Evolutionary conservation across 2,329 filamentous ascomycete genomes (phyloP).

Genomic region (Cordyceps pruinosa): DNA sequence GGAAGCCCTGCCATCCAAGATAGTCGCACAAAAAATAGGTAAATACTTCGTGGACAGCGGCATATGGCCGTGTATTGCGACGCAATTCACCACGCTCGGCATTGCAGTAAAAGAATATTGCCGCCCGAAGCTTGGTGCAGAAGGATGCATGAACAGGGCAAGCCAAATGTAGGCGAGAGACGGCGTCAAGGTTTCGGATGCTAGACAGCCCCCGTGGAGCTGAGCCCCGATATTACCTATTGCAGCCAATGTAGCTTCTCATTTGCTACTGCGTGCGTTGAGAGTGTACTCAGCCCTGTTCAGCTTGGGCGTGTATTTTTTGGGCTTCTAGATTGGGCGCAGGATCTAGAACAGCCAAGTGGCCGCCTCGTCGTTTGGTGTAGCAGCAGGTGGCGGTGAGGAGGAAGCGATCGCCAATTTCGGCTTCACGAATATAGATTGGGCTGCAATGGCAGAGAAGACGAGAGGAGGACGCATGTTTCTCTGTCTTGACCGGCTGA

Average conservation of each 20-base stretch:
- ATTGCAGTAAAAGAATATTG: not conserved
- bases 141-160: not conserved
- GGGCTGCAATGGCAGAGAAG: not conserved
- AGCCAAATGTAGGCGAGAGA: no score
- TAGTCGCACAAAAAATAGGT: no score
- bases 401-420: not conserved
- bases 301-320: not conserved
- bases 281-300: not conserved
- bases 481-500: not conserved
- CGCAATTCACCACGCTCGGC: no score
- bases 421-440: not conserved
- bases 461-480: not conserved
- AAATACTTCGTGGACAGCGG: no score
- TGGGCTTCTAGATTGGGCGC: not conserved
- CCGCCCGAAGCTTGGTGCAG: no score
- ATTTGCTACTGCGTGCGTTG: not conserved
- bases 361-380: not conserved
- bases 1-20: no score
- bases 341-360: not conserved
- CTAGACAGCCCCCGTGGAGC: not conserved
- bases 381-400: not conserved
- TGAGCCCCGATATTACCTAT: not conserved
- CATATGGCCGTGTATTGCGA: no score
- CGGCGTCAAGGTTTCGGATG: constrained; percentile 2
- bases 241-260: not conserved